phyloP scores from a whole-genome alignment of 2,329 filamentous ascomycete genomes.

The Fusarium anguioides region DNA sequence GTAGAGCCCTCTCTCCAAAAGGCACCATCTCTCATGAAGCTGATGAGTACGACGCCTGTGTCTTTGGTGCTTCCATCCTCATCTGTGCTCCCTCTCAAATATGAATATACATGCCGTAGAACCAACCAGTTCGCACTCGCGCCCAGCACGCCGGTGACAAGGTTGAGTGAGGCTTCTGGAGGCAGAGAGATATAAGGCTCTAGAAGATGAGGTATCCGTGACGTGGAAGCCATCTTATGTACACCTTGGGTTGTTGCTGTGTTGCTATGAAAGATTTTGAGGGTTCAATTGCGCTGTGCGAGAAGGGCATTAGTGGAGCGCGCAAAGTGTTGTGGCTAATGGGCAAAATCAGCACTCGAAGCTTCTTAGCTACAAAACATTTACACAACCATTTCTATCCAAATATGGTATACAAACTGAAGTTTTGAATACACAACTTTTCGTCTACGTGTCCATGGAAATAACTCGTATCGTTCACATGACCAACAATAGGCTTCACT shows the following conservation, averaged over 20 bases:
- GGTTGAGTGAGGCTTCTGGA: conserved; percentile 67
- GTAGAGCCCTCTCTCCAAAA: conserved; percentile 82
- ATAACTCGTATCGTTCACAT: neutral
- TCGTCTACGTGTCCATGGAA: neutral
- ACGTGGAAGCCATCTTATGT: conserved; percentile 48
- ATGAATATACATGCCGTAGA: conserved; percentile 65
- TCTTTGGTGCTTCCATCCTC: conserved; percentile 44
- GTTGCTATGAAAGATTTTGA: conserved; percentile 34
- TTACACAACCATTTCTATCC: no score
- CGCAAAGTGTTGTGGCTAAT: neutral
- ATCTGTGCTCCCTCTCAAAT: conserved; percentile 49
- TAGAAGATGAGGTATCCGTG: conserved; percentile 70
- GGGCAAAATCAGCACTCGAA: neutral
- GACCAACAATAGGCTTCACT: neutral
- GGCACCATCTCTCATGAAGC: conserved; percentile 80
- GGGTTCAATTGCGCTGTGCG: conserved; percentile 35
- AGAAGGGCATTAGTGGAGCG: conserved; percentile 20
- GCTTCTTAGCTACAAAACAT: neutral
- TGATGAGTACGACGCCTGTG: conserved; percentile 77
- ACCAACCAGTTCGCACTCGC: conserved; percentile 75
- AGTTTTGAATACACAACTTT: neutral
- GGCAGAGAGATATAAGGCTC: conserved; percentile 72
- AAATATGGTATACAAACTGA: neutral
- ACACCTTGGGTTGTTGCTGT: conserved; percentile 7
- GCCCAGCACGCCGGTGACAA: conserved; percentile 75